phyloP scores from a whole-genome alignment of 2,329 filamentous ascomycete species.

The Metarhizium guizhouense region DNA sequence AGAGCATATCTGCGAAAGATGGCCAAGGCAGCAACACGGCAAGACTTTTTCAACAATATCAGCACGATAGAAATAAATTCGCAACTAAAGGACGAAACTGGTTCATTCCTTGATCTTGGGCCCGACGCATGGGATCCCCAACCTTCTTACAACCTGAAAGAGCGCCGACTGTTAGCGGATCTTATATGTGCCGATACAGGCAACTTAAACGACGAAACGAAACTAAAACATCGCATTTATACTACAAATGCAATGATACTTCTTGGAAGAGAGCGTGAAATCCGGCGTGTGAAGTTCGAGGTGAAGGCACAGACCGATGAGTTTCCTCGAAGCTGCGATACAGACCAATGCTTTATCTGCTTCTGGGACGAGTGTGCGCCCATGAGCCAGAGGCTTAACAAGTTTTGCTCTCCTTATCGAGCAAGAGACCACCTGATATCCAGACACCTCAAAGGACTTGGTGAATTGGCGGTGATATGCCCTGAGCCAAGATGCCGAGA shows the following conservation, averaged over 20 bases:
- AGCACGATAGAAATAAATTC: not conserved
- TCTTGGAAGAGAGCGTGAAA: not conserved
- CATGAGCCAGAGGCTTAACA: not conserved
- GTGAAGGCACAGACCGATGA: not conserved
- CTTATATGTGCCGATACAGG: not conserved
- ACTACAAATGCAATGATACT: constrained; percentile 4
- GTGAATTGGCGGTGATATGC: not conserved
- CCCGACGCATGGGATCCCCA: not conserved
- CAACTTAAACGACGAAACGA: not conserved
- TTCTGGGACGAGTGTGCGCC: not conserved
- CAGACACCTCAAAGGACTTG: not conserved
- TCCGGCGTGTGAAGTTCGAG: not conserved
- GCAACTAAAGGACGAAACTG: not conserved
- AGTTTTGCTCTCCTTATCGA: not conserved
- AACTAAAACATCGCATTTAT: not conserved
- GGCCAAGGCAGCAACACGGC: not conserved
- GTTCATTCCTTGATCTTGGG: not conserved
- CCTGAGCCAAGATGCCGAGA: not conserved
- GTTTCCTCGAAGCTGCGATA: not conserved
- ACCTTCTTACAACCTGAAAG: not conserved
- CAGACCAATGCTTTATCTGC: not conserved
- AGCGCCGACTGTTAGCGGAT: not conserved
- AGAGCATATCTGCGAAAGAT: not conserved
- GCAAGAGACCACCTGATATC: not conserved
- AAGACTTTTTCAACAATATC: not conserved